These are phyloP conservation scores for Nicotiana paniculata DNA, from an alignment of 257 asterid genomes.

Conservation along the genomic window DNA sequence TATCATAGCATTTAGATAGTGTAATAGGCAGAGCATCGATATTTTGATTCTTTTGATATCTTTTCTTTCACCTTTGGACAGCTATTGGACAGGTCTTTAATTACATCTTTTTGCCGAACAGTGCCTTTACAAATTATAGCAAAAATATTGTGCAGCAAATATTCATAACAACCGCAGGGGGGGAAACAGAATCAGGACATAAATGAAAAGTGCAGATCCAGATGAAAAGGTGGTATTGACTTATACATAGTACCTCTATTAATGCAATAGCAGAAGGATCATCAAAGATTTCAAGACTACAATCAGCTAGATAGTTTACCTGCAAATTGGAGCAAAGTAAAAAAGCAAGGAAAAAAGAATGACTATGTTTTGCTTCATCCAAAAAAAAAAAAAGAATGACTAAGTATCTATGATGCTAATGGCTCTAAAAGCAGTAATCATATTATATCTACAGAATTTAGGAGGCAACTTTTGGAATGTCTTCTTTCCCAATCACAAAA, in stretches of 20 bases:
- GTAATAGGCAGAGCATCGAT: not conserved
- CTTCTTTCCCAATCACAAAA: not conserved
- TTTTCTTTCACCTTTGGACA: not conserved
- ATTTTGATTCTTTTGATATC: not conserved
- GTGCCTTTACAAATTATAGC: not conserved
- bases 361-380: too few relatives aligned
- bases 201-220: not conserved
- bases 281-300: constrained; percentile 86
- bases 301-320: constrained; percentile 83
- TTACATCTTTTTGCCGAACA: not conserved
- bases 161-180: not conserved
- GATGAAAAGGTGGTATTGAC: not conserved
- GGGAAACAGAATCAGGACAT: not conserved
- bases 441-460: not conserved
- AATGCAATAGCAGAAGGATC: constrained; percentile 83
- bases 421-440: not conserved
- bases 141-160: not conserved
- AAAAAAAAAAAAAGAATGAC: not conserved
- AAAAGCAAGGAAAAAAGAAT: not conserved
- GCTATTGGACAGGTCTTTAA: not conserved
- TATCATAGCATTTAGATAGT: not conserved
- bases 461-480: not conserved
- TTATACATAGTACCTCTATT: constrained; percentile 52
- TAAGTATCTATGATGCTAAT: not conserved
- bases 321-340: constrained; percentile 22